Percentiles rank a stretch among this genome's conserved stretches.
Conservation (phyloP, 1,284 basidiomycete species). For the Fomitiporia mediterranea region DNA sequence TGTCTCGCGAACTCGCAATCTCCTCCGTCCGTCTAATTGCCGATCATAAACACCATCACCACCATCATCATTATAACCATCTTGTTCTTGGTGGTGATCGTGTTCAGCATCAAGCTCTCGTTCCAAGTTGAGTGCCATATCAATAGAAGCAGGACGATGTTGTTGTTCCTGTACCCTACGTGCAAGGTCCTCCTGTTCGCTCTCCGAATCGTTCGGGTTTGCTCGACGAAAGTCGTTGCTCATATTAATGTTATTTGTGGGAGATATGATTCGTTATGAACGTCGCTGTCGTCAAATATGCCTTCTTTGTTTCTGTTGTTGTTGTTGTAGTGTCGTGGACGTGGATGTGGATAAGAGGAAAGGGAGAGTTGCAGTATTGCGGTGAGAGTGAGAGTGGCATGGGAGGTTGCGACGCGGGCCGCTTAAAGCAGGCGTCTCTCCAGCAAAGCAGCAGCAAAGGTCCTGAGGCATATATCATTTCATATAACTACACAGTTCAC, state of each 20-base stretch:
- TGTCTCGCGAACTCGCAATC: no score
- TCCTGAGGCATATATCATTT: not conserved
- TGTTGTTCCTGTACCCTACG: conserved; percentile 7
- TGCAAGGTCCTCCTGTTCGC: conserved; percentile 11
- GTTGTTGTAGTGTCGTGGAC: not conserved
- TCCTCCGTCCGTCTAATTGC: no score
- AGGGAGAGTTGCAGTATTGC: not conserved
- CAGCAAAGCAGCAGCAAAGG: conserved; percentile 9
- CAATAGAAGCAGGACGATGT: conserved; percentile 59
- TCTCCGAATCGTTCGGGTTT: not conserved
- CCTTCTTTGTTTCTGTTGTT: not conserved
- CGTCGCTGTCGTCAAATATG: conserved; percentile 6
- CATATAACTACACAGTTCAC: not conserved
- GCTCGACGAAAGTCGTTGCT: not conserved
- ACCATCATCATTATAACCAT: no score
- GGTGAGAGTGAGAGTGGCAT: not conserved
- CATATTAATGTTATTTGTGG: not conserved
- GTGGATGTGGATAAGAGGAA: not conserved
- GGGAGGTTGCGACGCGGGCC: not conserved
- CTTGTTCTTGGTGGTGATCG: conserved; percentile 14
- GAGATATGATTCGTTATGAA: no score
- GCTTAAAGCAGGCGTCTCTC: not conserved
- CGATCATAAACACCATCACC: no score
- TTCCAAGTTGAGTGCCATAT: conserved; percentile 72
- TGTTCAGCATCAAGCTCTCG: conserved; percentile 47